Evolutionary conservation across 169 alveolate species (phyloP), one percentile per base, ranked within the genome.

Genomic region (Plasmodium relictum): DNA sequence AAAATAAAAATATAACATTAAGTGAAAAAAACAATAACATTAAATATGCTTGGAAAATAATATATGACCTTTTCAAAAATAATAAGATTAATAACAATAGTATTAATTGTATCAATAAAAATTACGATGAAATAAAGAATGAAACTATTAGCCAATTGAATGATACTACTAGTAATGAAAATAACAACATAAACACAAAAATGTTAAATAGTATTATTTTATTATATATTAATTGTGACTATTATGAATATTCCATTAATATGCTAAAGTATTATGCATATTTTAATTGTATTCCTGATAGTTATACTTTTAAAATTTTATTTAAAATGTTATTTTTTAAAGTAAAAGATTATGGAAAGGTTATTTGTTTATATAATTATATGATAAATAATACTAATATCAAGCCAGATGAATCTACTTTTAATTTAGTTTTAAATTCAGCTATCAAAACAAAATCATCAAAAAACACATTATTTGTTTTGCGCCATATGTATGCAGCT

Each of bases 241-340:
- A 93, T 56, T 72, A 94, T 37, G 96, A 94, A 58, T 94, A 94
- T 48, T 97, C 97, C 0, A 48, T 96, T 45, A 96, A 95, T 58
- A 93, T 95, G 94, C 92, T 95, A 6, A 90, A 91, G 16, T 93
- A 94, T 72, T 95, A 78, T 72, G 59, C 92, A 6, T 63, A 48
- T n/a, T 93, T 96, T 41, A 76, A 87, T 6, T 92, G 87, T 31
- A 26, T 54, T 14, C 95, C 95, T 0, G 92, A 72, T 26, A 63
- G 37, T 1, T 74, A 45, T 16, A 92, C 95, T 22, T 92, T 88
- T 80, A 66, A 56, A 42, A 58, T 58, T 31, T 52, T 92, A 58
- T 85, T 73, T 26, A 88, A 80, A 42, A 37, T 92, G 89, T 68
- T 85, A 18, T 88, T 72, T 12, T 74, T 39, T 58, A 54, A 88